phyloP scores from a whole-genome alignment of 768 basidiomycete species.

The Kwoniella sp. region DNA sequence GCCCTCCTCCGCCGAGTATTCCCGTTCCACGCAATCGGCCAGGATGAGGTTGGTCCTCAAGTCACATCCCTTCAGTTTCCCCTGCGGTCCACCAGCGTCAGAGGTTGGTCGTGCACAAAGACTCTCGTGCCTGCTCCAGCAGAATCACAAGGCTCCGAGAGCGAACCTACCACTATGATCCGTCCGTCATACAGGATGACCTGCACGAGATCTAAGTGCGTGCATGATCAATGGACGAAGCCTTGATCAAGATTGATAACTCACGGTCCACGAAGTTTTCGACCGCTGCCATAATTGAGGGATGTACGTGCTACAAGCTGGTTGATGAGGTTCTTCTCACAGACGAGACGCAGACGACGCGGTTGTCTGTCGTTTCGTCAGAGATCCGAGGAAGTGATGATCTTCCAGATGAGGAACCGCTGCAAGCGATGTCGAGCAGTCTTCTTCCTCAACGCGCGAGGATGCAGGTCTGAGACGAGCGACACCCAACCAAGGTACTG shows the following conservation, averaged over 20 bases:
- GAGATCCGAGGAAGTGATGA: too few relatives aligned
- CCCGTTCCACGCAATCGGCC: conserved; percentile 85
- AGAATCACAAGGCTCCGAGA: too few relatives aligned
- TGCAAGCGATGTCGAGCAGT: too few relatives aligned
- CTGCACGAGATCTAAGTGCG: conserved; percentile 69
- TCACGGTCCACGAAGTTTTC: conserved; percentile 42
- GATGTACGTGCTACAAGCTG: neutral
- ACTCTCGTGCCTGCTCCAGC: neutral
- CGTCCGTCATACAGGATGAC: conserved; percentile 95
- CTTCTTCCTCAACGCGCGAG: too few relatives aligned
- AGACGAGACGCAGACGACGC: too few relatives aligned
- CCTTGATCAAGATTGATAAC: neutral
- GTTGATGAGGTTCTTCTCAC: neutral
- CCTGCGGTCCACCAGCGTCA: conserved; percentile 54
- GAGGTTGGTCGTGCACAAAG: neutral
- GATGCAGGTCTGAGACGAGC: too few relatives aligned
- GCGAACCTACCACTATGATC: conserved; percentile 72
- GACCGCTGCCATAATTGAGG: conserved; percentile 39
- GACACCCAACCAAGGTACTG: too few relatives aligned
- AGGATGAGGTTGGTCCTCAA: conserved; percentile 94
- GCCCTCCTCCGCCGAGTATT: conserved; percentile 83
- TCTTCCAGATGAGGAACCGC: too few relatives aligned
- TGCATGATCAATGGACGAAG: neutral
- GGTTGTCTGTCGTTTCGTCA: too few relatives aligned
- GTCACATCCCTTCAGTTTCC: conserved; percentile 85